Evolutionary conservation across 2,329 filamentous ascomycete genomes (phyloP), one percentile per base, ranked within the genome.

Genomic region (Diaporthe sp.): DNA sequence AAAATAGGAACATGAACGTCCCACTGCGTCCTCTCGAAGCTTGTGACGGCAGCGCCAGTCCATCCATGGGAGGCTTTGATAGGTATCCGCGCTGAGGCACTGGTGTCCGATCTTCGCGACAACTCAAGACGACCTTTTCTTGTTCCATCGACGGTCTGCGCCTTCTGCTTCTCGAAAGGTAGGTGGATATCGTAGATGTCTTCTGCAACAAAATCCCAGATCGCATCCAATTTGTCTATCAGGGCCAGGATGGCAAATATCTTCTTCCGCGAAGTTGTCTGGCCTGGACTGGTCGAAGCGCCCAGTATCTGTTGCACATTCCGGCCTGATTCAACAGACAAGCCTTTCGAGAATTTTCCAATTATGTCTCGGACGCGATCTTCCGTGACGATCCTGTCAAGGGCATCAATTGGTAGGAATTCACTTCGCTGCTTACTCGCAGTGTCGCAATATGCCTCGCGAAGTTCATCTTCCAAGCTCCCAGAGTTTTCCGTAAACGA

Each of bases 191-290:
- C 67, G 47, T 39, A 57, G 13, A 71, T 71, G 9, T 13, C 67
- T 25, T 71, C 67, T 17, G 4, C 15, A 0, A 71, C 39, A 34
- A 71, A 71, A 7, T 57, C 67, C 25, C n/a, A n/a, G 9, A 71
- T 71, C 8, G 67, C 34, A 0, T 31, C 31, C 25, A 39, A 0
- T 6, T 71, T 57, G 0, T 71, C 31, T 0, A 71, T 42, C 20
- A 71, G 47, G 1, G 67, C 67, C 0, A 71, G 51, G 34, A 71
- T 71, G 0, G 49, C 67, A 20, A 71, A 51, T n/a, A 71, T 71
- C 34, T 71, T 71, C 47, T 55, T 47, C 12, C 49, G 47, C 0
- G 42, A 51, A n/a, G 67, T 71, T 37, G 15, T 25, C 12, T 57
- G 37, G 34, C 67, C 67, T 39, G 34, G 10, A 6, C 8, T 42